Base-by-base conservation (phyloP, 768 basidiomycete genomes). In the Antrodiella citrinella region DNA sequence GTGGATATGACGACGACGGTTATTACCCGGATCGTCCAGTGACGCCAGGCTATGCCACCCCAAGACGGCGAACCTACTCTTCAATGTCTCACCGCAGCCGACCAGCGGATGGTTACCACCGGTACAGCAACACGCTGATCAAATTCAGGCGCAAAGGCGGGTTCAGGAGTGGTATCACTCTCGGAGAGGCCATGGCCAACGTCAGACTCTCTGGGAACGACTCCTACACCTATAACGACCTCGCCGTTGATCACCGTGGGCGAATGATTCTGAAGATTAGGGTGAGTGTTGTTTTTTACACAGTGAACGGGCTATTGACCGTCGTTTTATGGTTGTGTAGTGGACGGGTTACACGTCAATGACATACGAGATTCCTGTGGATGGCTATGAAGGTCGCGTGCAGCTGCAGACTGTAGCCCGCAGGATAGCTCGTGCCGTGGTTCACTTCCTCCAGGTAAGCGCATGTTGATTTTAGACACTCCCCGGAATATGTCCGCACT, bases 61-160 rank as follows among this genome's bases (percentile, higher is more conserved):
- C 41, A 7, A 7, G 30, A 35, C 57, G 56, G n/a, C 57, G 60
- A 25, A 73, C 76, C 30, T 75, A 75, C 59, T 78, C 77, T 13
- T 72, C 73, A 13, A 74, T 77, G 44, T 80, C 77, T 2, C 41
- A 39, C 25, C 51, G 56, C 20, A 20, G 47, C 21, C 56, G 35
- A 15, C 54, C 58, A 5, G 40, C 59, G 26, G 72, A 79, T 50
- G 60, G 67, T n/a, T 77, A 73, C 60, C 74, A 72, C 19, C 69
- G 72, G 21, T 69, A 74, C 12, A 75, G 72, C 56, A 69, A 75
- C 22, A 66, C 73, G 38, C 68, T 78, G 48, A 69, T 88, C 51
- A 86, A 83, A 62, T 88, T 88, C 68, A 85, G 82, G 66, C 78
- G 81, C 62, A 86, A 82, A 69, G 82, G 81, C 10, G 70, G 79